Base-by-base conservation (phyloP, 148 eudicot genomes). In the Nepenthes gracilis region DNA sequence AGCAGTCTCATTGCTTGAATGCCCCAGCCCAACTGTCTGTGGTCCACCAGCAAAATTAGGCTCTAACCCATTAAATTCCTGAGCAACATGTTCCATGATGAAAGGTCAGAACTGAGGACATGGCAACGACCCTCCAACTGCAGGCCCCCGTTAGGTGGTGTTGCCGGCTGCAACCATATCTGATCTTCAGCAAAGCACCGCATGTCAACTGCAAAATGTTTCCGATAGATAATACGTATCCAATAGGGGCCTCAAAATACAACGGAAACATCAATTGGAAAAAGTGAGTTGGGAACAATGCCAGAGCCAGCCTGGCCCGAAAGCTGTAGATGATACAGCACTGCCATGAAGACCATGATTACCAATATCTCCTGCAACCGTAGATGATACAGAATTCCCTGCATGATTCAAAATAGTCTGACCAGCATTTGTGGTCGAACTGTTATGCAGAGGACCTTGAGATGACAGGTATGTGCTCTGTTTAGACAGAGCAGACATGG, bases 81-180 rank as follows among this genome's bases (percentile, higher is more conserved):
- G 99, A 71, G 99, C 99, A 60, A 94, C 99, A 59, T 94, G 99
- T 73, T 94, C 97, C 97, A 94, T 94, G 66, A 94, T 94, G 75
- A 94, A 94, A 60, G 99, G 97, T 36, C 99, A 84, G 75, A 94
- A 94, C 63, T 89, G 99, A 38, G 99, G 99, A 63, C 99, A 94
- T 13, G 99, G 97, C 60, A 94, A 75, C 54, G 99, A 94, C 59
- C 99, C 99, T 53, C 99, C 99, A 73, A 75, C 77, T 59, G 93
- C 71, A 37, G 87, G 90, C 99, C 99, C 14, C 88, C 99, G 61
- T 85, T 94, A 2, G 97, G 99, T 54, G 99, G 99, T 34, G 97
- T 94, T 65, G 97, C 97, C 36, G 99, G 99, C 65, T 94, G 99
- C 77, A 94, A 77, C 99, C 99, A 94, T 33, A 94, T 97, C 75